phyloP scores from a whole-genome alignment of 371 early-diverging fungal species.

The Choanephora cucurbitarum region DNA sequence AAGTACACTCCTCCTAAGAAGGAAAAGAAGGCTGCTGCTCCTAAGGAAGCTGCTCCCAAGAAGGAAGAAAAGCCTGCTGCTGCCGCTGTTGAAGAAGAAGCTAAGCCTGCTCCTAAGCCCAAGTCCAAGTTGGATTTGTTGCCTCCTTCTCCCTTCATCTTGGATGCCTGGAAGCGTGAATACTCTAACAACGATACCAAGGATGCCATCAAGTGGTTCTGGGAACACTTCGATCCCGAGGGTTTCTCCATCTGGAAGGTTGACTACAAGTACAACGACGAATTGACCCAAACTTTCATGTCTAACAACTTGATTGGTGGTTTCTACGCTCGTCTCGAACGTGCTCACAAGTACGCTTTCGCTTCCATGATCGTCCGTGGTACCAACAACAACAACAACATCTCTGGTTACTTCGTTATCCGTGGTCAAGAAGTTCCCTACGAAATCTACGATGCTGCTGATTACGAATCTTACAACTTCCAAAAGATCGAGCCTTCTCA shows the following conservation, averaged over 20 bases:
- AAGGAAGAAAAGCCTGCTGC: constrained; percentile 58
- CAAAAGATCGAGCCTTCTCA: constrained; percentile 74
- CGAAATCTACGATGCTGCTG: constrained; percentile 87
- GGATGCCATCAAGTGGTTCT: constrained; percentile 90
- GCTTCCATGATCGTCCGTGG: constrained; percentile 88
- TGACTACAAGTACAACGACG: constrained; percentile 93
- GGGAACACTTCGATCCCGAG: constrained; percentile 84
- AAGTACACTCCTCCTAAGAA: constrained; percentile 48
- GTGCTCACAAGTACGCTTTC: constrained; percentile 95
- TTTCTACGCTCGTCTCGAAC: constrained; percentile 92
- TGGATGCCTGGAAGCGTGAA: constrained; percentile 95
- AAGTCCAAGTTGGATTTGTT: constrained; percentile 91
- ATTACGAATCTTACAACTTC: constrained; percentile 87
- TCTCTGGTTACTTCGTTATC: constrained; percentile 92
- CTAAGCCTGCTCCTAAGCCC: constrained; percentile 81
- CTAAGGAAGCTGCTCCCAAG: constrained; percentile 58
- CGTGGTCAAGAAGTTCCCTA: constrained; percentile 88
- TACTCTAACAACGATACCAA: constrained; percentile 96
- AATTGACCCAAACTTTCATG: constrained; percentile 87
- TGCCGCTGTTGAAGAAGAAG: constrained; percentile 59
- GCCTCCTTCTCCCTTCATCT: constrained; percentile 78
- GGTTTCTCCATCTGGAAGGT: constrained; percentile 91
- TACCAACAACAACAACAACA: constrained; percentile 85
- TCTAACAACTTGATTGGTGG: constrained; percentile 91
- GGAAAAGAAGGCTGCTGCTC: constrained; percentile 63